These are phyloP conservation scores for Urtica urens DNA, from an alignment of 306 rosid genomes.

Conservation along the genomic window DNA sequence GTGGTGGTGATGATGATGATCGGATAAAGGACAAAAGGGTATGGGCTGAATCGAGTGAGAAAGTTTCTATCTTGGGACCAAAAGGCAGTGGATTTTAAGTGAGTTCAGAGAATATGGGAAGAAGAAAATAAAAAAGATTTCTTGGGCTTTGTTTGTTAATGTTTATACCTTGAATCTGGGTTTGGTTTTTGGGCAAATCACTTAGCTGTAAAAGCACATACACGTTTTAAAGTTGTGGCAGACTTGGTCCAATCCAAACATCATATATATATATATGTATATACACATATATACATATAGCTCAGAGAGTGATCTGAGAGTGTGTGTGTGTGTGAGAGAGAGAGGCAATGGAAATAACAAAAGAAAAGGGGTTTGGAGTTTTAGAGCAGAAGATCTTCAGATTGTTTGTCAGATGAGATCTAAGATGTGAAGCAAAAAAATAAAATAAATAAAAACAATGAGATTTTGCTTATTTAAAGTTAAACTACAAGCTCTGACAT, in stretches of 20 bases:
- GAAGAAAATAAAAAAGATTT: neutral
- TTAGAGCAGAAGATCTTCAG: constrained; percentile 47
- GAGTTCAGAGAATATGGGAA: constrained; percentile 67
- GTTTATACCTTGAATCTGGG: constrained; percentile 59
- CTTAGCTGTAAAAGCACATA: constrained; percentile 75
- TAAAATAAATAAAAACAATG: constrained; percentile 4
- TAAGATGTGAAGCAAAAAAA: constrained; percentile 18
- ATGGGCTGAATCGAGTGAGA: constrained; percentile 55
- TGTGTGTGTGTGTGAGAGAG: constrained; percentile 44
- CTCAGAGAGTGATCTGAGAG: constrained; percentile 32
- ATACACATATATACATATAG: too few relatives aligned
- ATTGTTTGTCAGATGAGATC: constrained; percentile 55
- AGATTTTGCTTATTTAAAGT: constrained; percentile 25
- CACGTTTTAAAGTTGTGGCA: constrained; percentile 33
- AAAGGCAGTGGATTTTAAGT: constrained; percentile 29
- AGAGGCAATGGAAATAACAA: constrained; percentile 35
- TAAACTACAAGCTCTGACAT: constrained; percentile 65
- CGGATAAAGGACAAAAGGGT: constrained; percentile 31
- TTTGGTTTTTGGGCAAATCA: constrained; percentile 34
- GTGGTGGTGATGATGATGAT: constrained; percentile 20
- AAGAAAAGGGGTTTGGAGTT: constrained; percentile 48
- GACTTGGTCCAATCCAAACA: constrained; percentile 43
- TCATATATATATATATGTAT: too few relatives aligned
- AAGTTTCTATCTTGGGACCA: constrained; percentile 46
- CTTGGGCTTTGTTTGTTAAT: constrained; percentile 27